Percentiles rank a stretch among this genome's conserved stretches.
Conservation (phyloP, 2,329 filamentous ascomycete genomes). For the Penicillium sclerotigenum region DNA sequence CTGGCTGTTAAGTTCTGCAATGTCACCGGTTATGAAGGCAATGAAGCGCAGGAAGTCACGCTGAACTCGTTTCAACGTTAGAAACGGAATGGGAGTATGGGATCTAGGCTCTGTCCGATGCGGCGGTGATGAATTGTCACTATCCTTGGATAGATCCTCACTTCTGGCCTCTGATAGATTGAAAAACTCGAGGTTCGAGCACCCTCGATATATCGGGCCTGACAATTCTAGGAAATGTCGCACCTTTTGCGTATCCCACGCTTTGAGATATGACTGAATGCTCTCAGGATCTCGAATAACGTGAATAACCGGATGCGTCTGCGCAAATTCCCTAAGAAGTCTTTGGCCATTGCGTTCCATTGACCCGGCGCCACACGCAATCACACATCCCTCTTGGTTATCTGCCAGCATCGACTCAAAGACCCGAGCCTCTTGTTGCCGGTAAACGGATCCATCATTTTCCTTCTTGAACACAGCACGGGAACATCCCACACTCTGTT, state of each 20-base stretch:
- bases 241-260: conserved; percentile 56
- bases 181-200: conserved; percentile 73
- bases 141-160: conserved; percentile 24
- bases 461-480: conserved; percentile 62
- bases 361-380: conserved; percentile 68
- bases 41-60: conserved; percentile 68
- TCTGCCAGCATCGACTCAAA: conserved; percentile 58
- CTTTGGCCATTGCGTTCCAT: conserved; percentile 62
- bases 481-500: conserved; percentile 60
- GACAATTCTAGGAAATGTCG: conserved; percentile 55
- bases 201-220: conserved; percentile 57
- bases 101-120: conserved; percentile 39
- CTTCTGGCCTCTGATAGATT: conserved; percentile 61
- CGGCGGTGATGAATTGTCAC: conserved; percentile 26
- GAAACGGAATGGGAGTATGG: conserved; percentile 53
- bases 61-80: conserved; percentile 66
- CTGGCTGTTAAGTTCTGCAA: conserved; percentile 30
- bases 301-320: conserved; percentile 67
- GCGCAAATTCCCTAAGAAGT: conserved; percentile 60
- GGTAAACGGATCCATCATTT: conserved; percentile 61
- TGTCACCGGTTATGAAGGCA: conserved; percentile 53
- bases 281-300: conserved; percentile 63
- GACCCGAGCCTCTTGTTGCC: conserved; percentile 60
- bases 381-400: conserved; percentile 61
- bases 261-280: conserved; percentile 61